Base-by-base conservation (phyloP, 305 asterid genomes). In the Ilex paraguariensis region DNA sequence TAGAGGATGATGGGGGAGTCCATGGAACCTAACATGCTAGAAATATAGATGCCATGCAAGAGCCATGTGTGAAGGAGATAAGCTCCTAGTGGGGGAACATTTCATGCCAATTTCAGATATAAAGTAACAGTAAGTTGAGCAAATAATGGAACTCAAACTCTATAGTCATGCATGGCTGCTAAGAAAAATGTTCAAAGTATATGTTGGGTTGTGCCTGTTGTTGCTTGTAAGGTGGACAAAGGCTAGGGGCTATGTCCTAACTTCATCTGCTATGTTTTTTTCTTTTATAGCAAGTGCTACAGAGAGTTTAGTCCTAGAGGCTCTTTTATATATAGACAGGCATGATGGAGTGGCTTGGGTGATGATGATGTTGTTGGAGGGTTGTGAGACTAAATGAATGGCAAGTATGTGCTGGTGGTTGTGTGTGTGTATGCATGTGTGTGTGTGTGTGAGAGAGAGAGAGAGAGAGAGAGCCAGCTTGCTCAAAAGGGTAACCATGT, bases 191-290 rank as follows among this genome's bases (percentile, higher is more conserved):
- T 16, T 60, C 30, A 64, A 53, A 48, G 63, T 52, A 21, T 28
- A 12, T 21, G 28, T 21, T 57, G 50, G 54, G 15, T 59, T 59
- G 68, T 49, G 62, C 54, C 39, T 50, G 53, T 21, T 72, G 84
- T 71, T 78, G 71, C 72, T 61, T 65, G 61, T 53, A 69, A 70
- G 75, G 77, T 61, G 62, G 82, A 76, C 87, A 78, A 73, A 70
- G 61, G 36, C 83, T 68, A 72, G 61, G 53, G 65, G 74, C 62
- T 13, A 16, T 28, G 57, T 54, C 21, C 53, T 49, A 30, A 54
- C 42, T 63, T 21, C 44, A 36, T 21, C 32, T 45, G 49, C 63
- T n/a, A 51, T 59, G 57, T 57, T 58, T 61, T 13, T 55, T 56
- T 40, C 16, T 66, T 56, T 66, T 58, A 32, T 46, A 68, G 42